Conservation (phyloP, 129 eudicot species). For the Tagetes patula region DNA sequence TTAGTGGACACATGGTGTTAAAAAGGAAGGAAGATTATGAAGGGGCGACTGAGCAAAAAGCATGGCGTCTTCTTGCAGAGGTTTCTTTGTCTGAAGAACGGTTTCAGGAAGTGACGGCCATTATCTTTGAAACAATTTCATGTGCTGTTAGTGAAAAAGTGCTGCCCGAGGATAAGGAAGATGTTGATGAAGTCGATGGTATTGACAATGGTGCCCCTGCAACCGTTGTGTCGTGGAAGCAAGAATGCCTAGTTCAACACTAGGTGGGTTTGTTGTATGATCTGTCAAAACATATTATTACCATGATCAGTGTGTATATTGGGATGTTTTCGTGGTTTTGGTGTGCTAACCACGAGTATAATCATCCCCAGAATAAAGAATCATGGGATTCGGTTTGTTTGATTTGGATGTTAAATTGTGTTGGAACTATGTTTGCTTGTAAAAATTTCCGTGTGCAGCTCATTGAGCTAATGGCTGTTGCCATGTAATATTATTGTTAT, state of each 20-base stretch:
- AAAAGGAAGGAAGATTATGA: conserved; percentile 69
- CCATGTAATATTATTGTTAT: conserved; percentile 6
- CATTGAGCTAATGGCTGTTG: conserved; percentile 22
- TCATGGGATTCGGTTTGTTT: conserved; percentile 13
- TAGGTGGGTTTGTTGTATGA: conserved; percentile 19
- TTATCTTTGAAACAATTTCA: conserved; percentile 37
- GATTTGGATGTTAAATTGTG: not conserved
- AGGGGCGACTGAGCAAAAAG: conserved; percentile 65
- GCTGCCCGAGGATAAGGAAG: conserved; percentile 37
- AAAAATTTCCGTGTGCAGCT: conserved; percentile 14
- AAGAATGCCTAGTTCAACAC: conserved; percentile 53
- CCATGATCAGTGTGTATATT: conserved; percentile 1
- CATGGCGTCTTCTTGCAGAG: conserved; percentile 71
- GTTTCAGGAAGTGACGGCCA: conserved; percentile 48
- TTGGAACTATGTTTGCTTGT: conserved; percentile 13
- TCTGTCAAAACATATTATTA: not conserved
- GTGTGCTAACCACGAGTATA: conserved; percentile 27
- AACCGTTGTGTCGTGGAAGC: conserved; percentile 46
- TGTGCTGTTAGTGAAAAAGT: conserved; percentile 20
- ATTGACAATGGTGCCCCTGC: conserved; percentile 37
- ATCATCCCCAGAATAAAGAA: conserved; percentile 26
- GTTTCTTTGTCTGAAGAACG: conserved; percentile 70
- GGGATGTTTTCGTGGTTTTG: conserved; percentile 29
- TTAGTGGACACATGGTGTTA: conserved; percentile 82
- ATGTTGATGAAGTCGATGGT: conserved; percentile 45